These are phyloP conservation scores for Podospora pseudoanserina DNA, from an alignment of 495 filamentous ascomycete genomes.

Conservation along the genomic window DNA sequence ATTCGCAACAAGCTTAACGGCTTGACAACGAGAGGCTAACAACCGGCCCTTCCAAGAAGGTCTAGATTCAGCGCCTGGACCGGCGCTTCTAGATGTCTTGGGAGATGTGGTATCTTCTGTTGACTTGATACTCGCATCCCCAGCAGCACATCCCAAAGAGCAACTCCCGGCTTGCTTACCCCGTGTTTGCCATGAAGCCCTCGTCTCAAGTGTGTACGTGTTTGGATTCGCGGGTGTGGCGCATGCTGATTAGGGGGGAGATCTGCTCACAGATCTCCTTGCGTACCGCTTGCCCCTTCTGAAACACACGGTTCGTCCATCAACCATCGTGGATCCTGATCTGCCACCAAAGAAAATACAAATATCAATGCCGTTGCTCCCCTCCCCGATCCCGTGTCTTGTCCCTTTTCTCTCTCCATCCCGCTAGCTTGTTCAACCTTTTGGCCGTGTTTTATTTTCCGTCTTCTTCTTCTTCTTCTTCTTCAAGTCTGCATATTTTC, in stretches of 20 bases:
- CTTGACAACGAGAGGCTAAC: constrained; percentile 1
- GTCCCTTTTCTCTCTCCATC: constrained; percentile 18
- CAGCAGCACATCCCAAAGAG: neutral
- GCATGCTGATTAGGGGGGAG: neutral
- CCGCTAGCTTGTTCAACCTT: constrained; percentile 25
- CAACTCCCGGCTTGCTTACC: neutral
- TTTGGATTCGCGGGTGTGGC: neutral
- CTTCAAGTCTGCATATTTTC: constrained; percentile 2
- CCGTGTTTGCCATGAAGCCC: neutral
- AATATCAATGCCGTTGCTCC: constrained; percentile 30
- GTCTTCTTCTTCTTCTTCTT: neutral
- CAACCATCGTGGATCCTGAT: constrained; percentile 29
- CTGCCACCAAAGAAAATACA: constrained; percentile 26
- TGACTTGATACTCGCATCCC: no score
- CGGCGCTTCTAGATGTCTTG: neutral
- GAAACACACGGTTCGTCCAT: constrained; percentile 28
- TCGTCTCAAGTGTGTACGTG: neutral
- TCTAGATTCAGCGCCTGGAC: neutral
- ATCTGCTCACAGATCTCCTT: neutral
- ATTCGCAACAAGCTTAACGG: constrained; percentile 15
- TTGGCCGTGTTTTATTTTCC: constrained; percentile 14
- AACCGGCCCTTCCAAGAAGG: constrained; percentile 3
- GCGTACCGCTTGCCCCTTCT: constrained; percentile 10
- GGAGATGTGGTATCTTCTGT: no score
- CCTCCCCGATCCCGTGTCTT: constrained; percentile 11